Percentiles rank a stretch among this genome's conserved stretches.
These are phyloP conservation scores for Debaryomyces robertsiae DNA, from an alignment of 1,139 yeast species.

Conservation along the genomic window DNA sequence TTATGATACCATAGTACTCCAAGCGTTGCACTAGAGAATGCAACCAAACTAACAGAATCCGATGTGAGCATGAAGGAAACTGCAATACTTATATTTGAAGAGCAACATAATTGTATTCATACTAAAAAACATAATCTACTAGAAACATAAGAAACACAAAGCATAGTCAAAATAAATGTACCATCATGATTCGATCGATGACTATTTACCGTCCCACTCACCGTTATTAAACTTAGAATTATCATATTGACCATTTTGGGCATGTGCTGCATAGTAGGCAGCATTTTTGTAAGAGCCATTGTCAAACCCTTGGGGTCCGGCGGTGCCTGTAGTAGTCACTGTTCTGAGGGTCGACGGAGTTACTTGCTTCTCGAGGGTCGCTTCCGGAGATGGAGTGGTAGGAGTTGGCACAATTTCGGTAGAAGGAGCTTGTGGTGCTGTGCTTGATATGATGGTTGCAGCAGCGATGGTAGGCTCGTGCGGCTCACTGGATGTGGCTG, in stretches of 20 bases:
- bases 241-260: slow-evolving; percentile 6
- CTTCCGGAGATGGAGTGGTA: slow-evolving; percentile 11
- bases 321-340: not conserved
- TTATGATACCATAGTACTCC: no score
- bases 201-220: slow-evolving; percentile 9
- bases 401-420: slow-evolving; percentile 5
- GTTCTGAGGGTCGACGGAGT: slow-evolving; percentile 6
- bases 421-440: slow-evolving; percentile 15
- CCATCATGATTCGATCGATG: no score
- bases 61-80: no score
- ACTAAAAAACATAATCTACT: slow-evolving; percentile 1
- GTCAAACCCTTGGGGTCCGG: slow-evolving; percentile 2
- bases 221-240: slow-evolving; percentile 10
- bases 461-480: slow-evolving; percentile 14
- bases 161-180: not conserved
- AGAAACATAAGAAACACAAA: slow-evolving; percentile 2
- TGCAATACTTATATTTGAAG: no score
- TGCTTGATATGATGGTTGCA: slow-evolving; percentile 13
- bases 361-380: slow-evolving; percentile 4
- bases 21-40: no score
- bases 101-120: no score
- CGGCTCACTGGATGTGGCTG: slow-evolving; percentile 19
- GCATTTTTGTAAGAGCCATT: slow-evolving; percentile 9
- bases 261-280: slow-evolving; percentile 3
- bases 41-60: no score